Evolutionary conservation across 2,329 filamentous ascomycete species (phyloP).

Genomic region (Aspergillus floridensis): DNA sequence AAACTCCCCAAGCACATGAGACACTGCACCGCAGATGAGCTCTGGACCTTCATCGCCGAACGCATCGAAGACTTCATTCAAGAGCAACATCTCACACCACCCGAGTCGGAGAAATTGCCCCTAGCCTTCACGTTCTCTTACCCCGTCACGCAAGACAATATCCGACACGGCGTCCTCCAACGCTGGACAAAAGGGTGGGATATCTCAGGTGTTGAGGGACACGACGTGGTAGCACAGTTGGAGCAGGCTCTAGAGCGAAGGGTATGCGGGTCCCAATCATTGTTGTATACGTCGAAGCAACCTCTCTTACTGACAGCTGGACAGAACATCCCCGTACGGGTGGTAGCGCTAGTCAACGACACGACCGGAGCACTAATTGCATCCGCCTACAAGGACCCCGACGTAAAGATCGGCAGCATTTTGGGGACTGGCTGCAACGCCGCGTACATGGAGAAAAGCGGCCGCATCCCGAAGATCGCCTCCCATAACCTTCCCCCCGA

Average conservation of each 20-base stretch:
- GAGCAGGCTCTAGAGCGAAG: conserved; percentile 67
- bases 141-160: conserved; percentile 78
- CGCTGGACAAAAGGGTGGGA: conserved; percentile 93
- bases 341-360: conserved; percentile 87
- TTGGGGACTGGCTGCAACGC: conserved; percentile 95
- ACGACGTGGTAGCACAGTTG: conserved; percentile 80
- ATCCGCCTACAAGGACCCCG: conserved; percentile 81
- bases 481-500: conserved; percentile 74
- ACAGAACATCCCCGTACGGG: conserved; percentile 76
- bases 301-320: neutral
- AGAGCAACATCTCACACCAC: conserved; percentile 63
- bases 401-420: conserved; percentile 88
- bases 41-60: conserved; percentile 86
- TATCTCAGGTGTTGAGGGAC: conserved; percentile 78
- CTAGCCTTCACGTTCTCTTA: conserved; percentile 90
- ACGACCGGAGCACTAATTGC: conserved; percentile 91
- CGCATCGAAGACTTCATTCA: conserved; percentile 73
- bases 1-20: conserved; percentile 81
- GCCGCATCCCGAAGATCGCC: conserved; percentile 80
- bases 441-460: conserved; percentile 87
- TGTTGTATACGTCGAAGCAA: neutral
- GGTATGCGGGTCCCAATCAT: conserved; percentile 39
- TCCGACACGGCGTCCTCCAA: conserved; percentile 80
- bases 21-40: conserved; percentile 69
- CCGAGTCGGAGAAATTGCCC: conserved; percentile 52